Conservation (phyloP, 176 grass and related monocot species). For the Secale cereale region DNA sequence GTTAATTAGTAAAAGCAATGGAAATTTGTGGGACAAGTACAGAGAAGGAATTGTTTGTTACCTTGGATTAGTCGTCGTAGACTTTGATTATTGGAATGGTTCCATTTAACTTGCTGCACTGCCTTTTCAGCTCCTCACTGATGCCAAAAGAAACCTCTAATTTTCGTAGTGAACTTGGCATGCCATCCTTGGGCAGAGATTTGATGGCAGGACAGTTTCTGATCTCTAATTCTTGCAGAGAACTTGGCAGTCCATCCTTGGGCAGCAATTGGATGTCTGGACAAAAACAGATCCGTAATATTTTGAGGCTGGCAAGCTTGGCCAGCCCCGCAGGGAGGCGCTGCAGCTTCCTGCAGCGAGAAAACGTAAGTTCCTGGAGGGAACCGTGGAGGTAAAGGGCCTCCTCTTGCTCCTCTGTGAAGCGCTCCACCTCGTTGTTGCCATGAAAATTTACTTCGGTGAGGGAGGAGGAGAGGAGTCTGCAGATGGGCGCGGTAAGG, state of each 20-base stretch:
- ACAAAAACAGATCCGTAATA: fast-evolving
- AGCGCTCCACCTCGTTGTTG: background rate
- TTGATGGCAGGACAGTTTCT: fast-evolving
- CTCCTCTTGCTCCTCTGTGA: background rate
- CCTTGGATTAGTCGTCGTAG: background rate
- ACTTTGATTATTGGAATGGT: background rate
- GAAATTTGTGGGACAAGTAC: background rate
- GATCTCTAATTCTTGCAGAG: background rate
- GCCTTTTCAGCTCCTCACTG: constrained; percentile 1
- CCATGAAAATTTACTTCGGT: fast-evolving
- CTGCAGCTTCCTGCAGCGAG: fast-evolving
- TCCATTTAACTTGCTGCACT: constrained; percentile 19
- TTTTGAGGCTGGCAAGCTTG: background rate
- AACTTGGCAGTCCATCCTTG: background rate
- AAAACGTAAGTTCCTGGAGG: background rate
- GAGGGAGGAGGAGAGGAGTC: constrained; percentile 4
- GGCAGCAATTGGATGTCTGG: background rate
- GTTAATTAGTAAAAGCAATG: background rate
- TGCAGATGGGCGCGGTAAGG: background rate
- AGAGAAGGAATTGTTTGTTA: background rate
- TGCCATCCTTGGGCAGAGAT: background rate
- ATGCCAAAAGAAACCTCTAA: fast-evolving
- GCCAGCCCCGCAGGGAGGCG: background rate
- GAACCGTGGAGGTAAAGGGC: background rate
- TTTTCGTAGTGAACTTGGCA: background rate